Evolutionary conservation across 2,329 filamentous ascomycete genomes (phyloP).

Genomic region (Penicillium corylophilum): DNA sequence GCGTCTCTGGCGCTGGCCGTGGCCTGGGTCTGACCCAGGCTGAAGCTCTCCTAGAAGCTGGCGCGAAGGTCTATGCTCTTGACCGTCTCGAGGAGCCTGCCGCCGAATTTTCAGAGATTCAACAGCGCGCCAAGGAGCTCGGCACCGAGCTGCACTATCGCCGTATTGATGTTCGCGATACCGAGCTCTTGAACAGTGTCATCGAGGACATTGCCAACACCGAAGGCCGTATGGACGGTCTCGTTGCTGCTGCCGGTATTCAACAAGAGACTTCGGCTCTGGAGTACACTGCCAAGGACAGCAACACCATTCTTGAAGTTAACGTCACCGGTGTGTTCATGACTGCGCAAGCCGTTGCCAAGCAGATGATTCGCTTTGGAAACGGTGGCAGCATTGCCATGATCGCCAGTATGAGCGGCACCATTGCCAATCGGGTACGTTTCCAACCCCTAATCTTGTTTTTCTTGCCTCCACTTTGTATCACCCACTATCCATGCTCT

Average conservation of each 20-base stretch:
- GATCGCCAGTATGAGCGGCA: conserved; percentile 64
- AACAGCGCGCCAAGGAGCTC: conserved; percentile 64
- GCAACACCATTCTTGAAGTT: conserved; percentile 62
- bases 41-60: conserved; percentile 72
- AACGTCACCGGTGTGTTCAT: conserved; percentile 64
- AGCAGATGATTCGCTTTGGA: conserved; percentile 62
- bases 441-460: conserved; percentile 2
- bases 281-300: conserved; percentile 67
- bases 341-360: conserved; percentile 62
- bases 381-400: conserved; percentile 61
- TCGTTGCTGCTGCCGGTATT: conserved; percentile 69
- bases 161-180: conserved; percentile 76
- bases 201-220: conserved; percentile 67
- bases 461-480: not conserved
- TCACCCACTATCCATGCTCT: not conserved
- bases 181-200: conserved; percentile 63
- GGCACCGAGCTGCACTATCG: conserved; percentile 70
- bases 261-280: conserved; percentile 82
- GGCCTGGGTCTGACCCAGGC: conserved; percentile 73
- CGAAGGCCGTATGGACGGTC: conserved; percentile 73
- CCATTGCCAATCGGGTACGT: conserved; percentile 55
- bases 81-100: conserved; percentile 47
- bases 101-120: conserved; percentile 63
- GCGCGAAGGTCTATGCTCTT: conserved; percentile 57
- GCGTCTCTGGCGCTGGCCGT: conserved; percentile 69